These are phyloP conservation scores for Trypanosoma lewisi DNA, from an alignment of 208 protist species.

Conservation along the genomic window DNA sequence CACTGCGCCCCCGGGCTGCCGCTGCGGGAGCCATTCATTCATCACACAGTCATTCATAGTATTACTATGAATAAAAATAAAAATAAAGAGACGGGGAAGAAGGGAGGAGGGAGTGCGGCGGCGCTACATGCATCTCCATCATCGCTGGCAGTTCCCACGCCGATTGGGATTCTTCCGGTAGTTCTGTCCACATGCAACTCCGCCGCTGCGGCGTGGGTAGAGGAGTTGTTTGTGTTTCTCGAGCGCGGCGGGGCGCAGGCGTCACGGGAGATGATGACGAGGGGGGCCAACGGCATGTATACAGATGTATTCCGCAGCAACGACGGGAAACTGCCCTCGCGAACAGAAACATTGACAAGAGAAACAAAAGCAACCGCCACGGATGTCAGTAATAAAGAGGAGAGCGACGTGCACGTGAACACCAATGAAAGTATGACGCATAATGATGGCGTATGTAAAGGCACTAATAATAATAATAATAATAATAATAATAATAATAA, in stretches of 20 bases:
- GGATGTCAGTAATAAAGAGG: neutral
- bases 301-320: conserved; percentile 1
- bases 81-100: too few species aligned
- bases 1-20: conserved; percentile 21
- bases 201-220: conserved; percentile 6
- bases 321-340: neutral
- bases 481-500: too few species aligned
- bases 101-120: neutral
- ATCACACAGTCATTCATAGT: conserved; percentile 9
- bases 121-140: too few species aligned
- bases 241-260: conserved; percentile 3
- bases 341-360: neutral
- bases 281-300: neutral
- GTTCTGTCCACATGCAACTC: neutral
- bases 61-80: conserved; percentile 13
- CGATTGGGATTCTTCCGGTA: conserved; percentile 1
- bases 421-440: too few species aligned
- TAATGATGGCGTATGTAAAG: too few species aligned
- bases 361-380: neutral
- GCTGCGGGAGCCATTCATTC: conserved; percentile 18
- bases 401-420: too few species aligned
- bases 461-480: too few species aligned
- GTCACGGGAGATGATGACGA: neutral
- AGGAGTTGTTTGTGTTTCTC: conserved; percentile 18
- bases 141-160: conserved; percentile 12